Conservation (phyloP, 805 yeast species). For the Hanseniaspora hatyaiensis region DNA sequence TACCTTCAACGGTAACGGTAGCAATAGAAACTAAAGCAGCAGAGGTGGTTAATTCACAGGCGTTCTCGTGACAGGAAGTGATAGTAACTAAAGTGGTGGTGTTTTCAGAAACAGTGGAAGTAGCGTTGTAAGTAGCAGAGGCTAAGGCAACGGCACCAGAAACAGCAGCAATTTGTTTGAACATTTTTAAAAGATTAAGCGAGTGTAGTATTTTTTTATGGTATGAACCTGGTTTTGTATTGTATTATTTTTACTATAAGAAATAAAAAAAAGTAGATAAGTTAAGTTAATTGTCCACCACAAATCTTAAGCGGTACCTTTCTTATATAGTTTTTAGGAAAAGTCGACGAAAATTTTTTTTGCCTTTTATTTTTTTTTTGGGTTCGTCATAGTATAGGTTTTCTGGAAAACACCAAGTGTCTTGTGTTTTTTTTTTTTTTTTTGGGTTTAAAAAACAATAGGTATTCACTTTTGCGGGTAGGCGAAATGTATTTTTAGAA, state of each 20-base stretch:
- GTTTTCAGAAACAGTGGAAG: constrained; percentile 22
- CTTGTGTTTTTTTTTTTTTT: background rate
- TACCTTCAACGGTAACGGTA: constrained; percentile 29
- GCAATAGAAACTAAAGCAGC: constrained; percentile 31
- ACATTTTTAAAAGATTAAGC: constrained; percentile 17
- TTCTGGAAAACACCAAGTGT: background rate
- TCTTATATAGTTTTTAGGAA: background rate
- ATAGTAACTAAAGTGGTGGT: constrained; percentile 30
- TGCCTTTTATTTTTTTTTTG: constrained; percentile 1
- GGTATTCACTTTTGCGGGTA: constrained; percentile 1
- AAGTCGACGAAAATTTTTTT: constrained; percentile 2
- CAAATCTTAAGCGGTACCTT: background rate
- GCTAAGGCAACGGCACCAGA: constrained; percentile 23
- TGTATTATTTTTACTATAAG: background rate
- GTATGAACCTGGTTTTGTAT: constrained; percentile 14
- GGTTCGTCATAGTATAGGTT: background rate
- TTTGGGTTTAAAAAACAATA: background rate
- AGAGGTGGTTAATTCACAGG: constrained; percentile 28
- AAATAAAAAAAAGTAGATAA: background rate
- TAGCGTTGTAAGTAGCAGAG: constrained; percentile 22
- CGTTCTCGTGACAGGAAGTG: constrained; percentile 29
- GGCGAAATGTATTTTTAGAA: constrained; percentile 6
- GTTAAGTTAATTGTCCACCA: no score
- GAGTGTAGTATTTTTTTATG: constrained; percentile 19
- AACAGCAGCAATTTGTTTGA: constrained; percentile 31